Conservation (phyloP, 257 asterid species). For the Anisodus tanguticus region DNA sequence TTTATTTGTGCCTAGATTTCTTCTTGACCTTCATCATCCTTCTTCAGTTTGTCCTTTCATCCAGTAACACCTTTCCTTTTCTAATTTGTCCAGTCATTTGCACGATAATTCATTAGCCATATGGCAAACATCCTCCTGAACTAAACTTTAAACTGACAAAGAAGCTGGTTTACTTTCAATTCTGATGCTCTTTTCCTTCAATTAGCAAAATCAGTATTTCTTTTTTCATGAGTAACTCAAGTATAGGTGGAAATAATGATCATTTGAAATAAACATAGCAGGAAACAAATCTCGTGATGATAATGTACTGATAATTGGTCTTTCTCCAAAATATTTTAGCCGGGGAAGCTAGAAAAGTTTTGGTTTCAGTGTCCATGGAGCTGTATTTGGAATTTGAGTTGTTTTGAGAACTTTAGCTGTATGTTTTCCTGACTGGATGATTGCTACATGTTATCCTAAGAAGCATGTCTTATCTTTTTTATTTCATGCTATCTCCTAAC, state of each 20-base stretch:
- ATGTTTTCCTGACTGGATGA: constrained; percentile 1
- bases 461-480: neutral
- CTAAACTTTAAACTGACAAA: neutral
- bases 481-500: constrained; percentile 14
- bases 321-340: constrained; percentile 19
- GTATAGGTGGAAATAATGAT: neutral
- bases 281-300: constrained; percentile 1
- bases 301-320: neutral
- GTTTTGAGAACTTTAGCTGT: neutral
- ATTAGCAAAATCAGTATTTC: neutral
- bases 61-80: neutral
- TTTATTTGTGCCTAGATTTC: neutral
- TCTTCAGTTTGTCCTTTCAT: constrained; percentile 23
- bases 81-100: neutral
- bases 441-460: neutral
- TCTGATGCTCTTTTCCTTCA: neutral
- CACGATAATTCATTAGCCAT: neutral
- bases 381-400: neutral
- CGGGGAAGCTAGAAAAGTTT: neutral
- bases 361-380: neutral
- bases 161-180: constrained; percentile 16
- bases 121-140: neutral
- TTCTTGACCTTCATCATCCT: constrained; percentile 10
- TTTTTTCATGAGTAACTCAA: neutral
- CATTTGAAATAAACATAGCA: constrained; percentile 15